Evolutionary conservation across 2,329 filamentous ascomycete species (phyloP), one percentile per base, ranked within the genome.

Genomic region (Ceratocystis huliohia): DNA sequence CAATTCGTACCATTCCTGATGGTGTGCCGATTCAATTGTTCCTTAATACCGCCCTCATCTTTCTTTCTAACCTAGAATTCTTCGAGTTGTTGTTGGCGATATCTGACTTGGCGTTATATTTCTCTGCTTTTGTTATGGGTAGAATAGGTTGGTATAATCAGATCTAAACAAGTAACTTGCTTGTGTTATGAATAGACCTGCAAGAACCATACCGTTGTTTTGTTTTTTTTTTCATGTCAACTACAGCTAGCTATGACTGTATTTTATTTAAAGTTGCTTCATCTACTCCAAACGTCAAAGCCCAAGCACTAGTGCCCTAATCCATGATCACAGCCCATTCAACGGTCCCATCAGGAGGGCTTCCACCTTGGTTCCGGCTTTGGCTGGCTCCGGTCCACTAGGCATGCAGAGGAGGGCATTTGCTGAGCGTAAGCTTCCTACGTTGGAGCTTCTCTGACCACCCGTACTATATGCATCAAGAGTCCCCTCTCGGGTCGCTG

Each of bases 381-480:
- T 80, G 66, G 91, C 73, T n/a, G 79, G 79, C 5, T 84, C 85
- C 44, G 85, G 79, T 1, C 84, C 83, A 45, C 81, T 79, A 0
- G 88, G 88, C 76, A 95, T 77, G 71, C 88, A 89, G 28, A 97
- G 76, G 71, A 99, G 76, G 3, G 88, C 91, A 78, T 99, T 99
- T 2, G 94, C 93, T 22, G 88, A 87, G 69, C 87, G 89, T 70
- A 97, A 80, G 75, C 93, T 97, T 0, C 91, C 91, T 1, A 99
- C 91, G 69, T 86, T 84, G 17, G 89, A 95, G 74, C 93, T 97
- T 64, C 94, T 81, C 78, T 99, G 94, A 2, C 88, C 86, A 5
- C 94, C 94, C 0, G 94, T 99, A 72, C 91, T 96, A 37, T 78
- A 83, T 0, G 91, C 94, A 68, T 83, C 79, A 61, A 97, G 75